Conservation (phyloP, 2,329 filamentous ascomycete genomes). For the Pestalotiopsis sp. region DNA sequence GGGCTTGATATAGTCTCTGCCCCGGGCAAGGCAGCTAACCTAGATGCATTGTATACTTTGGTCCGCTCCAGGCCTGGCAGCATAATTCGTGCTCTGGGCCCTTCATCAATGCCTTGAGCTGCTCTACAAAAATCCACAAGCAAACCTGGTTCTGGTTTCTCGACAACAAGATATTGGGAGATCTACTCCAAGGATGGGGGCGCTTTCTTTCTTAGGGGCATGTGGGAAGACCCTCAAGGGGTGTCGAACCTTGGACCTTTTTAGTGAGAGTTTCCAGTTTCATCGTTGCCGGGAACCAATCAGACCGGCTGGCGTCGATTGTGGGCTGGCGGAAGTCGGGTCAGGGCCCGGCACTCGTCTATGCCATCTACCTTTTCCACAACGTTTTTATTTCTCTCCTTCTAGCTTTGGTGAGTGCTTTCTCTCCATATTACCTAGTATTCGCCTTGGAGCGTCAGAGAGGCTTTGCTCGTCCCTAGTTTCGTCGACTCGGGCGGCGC, state of each 20-base stretch:
- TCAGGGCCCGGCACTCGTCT: not conserved
- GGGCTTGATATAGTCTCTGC: not conserved
- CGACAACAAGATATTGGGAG: not conserved
- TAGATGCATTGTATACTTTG: too few relatives aligned
- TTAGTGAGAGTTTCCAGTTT: not conserved
- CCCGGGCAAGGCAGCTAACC: too few relatives aligned
- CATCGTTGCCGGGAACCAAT: not conserved
- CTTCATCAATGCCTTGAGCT: too few relatives aligned
- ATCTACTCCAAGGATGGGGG: not conserved
- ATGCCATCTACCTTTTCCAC: not conserved
- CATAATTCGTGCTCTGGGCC: too few relatives aligned
- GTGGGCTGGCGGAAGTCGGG: not conserved
- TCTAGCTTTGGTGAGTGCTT: not conserved
- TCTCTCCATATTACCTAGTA: too few relatives aligned
- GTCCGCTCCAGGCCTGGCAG: too few relatives aligned
- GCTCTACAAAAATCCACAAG: not conserved
- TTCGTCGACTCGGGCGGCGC: too few relatives aligned
- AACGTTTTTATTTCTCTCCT: not conserved
- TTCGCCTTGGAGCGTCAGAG: too few relatives aligned
- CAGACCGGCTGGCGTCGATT: not conserved
- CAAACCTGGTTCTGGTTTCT: not conserved
- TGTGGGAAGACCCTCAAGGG: not conserved
- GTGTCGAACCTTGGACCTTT: not conserved
- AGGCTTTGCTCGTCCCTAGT: too few relatives aligned
- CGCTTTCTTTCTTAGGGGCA: not conserved